A percentile compares a stretch with the other conserved stretches of the same genome.
phyloP scores from a whole-genome alignment of 306 rosid genomes.

The Lathyrus oleraceus region DNA sequence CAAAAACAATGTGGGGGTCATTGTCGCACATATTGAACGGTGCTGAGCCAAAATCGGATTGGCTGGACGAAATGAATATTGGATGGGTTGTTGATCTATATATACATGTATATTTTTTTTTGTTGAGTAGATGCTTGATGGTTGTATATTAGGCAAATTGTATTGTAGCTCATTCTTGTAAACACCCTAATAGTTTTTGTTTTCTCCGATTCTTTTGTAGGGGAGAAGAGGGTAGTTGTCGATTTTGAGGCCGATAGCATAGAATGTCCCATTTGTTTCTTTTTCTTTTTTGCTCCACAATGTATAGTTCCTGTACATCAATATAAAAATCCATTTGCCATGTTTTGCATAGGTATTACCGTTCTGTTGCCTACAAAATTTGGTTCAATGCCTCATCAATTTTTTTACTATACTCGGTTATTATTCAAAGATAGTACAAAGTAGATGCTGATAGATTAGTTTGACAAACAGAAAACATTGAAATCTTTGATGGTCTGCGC shows the following conservation, averaged over 20 bases:
- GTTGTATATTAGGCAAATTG: slow-evolving; percentile 41
- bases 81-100: slow-evolving; percentile 33
- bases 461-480: neutral
- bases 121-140: slow-evolving; percentile 32
- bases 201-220: slow-evolving; percentile 38
- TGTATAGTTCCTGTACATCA: slow-evolving; percentile 52
- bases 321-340: slow-evolving; percentile 31
- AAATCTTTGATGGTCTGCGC: neutral
- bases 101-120: slow-evolving; percentile 21
- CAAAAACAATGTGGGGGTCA: slow-evolving; percentile 25
- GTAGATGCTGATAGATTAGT: neutral
- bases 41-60: slow-evolving; percentile 11
- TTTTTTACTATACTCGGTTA: neutral
- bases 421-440: neutral
- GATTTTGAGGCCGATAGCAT: slow-evolving; percentile 44
- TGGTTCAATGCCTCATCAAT: neutral
- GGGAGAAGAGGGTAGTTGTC: slow-evolving; percentile 38
- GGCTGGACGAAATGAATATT: slow-evolving; percentile 20
- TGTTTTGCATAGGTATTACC: neutral
- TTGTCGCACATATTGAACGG: slow-evolving; percentile 26
- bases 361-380: neutral
- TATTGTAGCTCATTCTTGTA: slow-evolving; percentile 43
- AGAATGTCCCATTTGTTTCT: slow-evolving; percentile 35
- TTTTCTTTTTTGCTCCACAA: neutral
- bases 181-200: slow-evolving; percentile 42